phyloP scores from a whole-genome alignment of 768 basidiomycete genomes.

The Leucosporidium creatinivorum region DNA sequence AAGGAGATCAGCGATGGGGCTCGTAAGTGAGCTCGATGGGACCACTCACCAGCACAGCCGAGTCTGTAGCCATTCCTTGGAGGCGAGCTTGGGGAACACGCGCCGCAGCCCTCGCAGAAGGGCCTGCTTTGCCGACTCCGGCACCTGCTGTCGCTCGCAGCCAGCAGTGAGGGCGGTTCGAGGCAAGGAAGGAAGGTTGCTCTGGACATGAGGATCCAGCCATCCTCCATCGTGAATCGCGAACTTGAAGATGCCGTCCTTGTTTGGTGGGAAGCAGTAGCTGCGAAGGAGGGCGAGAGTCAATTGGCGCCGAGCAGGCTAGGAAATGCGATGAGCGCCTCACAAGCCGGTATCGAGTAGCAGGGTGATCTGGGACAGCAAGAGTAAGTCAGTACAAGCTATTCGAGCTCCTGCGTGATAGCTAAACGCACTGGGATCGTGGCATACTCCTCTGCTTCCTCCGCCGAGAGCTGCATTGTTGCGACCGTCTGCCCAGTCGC shows the following conservation, averaged over 20 bases:
- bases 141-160: slow-evolving; percentile 45
- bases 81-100: slow-evolving; percentile 70
- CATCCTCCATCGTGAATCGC: slow-evolving; percentile 71
- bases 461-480: slow-evolving; percentile 23
- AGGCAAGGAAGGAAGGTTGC: slow-evolving; percentile 13
- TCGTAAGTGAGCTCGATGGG: not conserved
- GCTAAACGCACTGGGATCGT: slow-evolving; percentile 6
- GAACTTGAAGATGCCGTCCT: slow-evolving; percentile 57
- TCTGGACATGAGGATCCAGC: slow-evolving; percentile 47
- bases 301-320: not conserved
- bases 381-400: no score
- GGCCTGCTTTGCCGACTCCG: slow-evolving; percentile 49
- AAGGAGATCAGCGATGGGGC: not conserved
- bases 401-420: no score
- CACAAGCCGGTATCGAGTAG: slow-evolving; percentile 32
- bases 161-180: slow-evolving; percentile 37
- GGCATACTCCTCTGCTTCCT: slow-evolving; percentile 14
- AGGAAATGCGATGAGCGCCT: not conserved
- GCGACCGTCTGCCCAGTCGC: slow-evolving; percentile 57
- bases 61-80: slow-evolving; percentile 63
- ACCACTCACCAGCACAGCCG: slow-evolving; percentile 74
- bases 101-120: slow-evolving; percentile 52
- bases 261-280: slow-evolving; percentile 23
- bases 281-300: not conserved
- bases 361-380: slow-evolving; percentile 4